phyloP scores from a whole-genome alignment of 1,284 basidiomycete species.

The Rhodotorula sp. region DNA sequence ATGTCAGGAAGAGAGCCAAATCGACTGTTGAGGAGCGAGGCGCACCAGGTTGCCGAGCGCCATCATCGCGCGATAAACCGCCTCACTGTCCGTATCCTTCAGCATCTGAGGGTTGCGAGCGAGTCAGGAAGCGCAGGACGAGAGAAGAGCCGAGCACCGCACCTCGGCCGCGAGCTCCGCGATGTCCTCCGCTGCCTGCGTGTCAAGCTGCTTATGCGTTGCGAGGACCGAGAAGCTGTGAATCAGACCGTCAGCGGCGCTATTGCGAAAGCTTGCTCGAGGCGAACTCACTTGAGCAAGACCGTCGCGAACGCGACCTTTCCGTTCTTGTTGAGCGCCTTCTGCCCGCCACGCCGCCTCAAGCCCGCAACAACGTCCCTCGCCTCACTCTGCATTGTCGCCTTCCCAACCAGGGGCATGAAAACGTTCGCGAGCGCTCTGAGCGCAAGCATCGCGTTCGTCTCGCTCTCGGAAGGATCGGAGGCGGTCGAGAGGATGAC shows the following conservation, averaged over 20 bases:
- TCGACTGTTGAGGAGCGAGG: too few relatives aligned
- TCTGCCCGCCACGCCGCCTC: slow-evolving; percentile 54
- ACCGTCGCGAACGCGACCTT: slow-evolving; percentile 71
- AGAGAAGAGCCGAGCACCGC: neutral
- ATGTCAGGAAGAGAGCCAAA: neutral
- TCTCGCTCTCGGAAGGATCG: slow-evolving; percentile 58
- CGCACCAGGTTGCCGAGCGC: slow-evolving; percentile 83
- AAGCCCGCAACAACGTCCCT: slow-evolving; percentile 58
- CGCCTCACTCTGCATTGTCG: slow-evolving; percentile 43
- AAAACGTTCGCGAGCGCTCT: slow-evolving; percentile 79
- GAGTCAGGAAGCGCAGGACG: slow-evolving; percentile 9
- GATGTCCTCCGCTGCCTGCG: slow-evolving; percentile 26
- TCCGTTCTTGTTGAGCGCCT: slow-evolving; percentile 64
- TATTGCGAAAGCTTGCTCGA: neutral
- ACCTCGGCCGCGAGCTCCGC: slow-evolving; percentile 25
- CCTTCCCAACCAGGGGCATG: slow-evolving; percentile 46
- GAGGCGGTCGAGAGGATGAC: slow-evolving; percentile 34
- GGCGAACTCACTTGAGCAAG: slow-evolving; percentile 66
- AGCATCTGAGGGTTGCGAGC: slow-evolving; percentile 55
- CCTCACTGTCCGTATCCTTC: slow-evolving; percentile 74
- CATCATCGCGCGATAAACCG: slow-evolving; percentile 76
- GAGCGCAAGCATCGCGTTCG: slow-evolving; percentile 79
- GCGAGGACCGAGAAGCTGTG: slow-evolving; percentile 53
- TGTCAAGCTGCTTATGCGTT: slow-evolving; percentile 45
- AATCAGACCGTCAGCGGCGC: neutral